phyloP scores from a whole-genome alignment of 2,329 filamentous ascomycete genomes.

The Didymella keratinophila region DNA sequence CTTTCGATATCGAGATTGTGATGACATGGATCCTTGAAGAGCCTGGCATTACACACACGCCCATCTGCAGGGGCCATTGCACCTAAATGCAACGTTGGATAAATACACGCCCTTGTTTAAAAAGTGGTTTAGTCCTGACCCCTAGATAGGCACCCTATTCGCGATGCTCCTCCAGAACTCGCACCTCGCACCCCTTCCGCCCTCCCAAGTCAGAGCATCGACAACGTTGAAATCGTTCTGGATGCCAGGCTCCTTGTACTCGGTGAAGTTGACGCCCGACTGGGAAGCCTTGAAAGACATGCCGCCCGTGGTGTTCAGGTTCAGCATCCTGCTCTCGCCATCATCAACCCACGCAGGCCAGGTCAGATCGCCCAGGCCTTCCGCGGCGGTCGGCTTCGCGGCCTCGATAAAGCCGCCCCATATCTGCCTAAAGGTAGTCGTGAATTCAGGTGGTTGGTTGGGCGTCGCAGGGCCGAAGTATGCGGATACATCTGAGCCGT shows the following conservation, averaged over 20 bases:
- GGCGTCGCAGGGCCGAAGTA: conserved; percentile 31
- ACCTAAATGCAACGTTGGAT: too few species aligned
- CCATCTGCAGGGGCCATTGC: too few species aligned
- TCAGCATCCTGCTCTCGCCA: conserved; percentile 6
- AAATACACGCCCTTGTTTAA: too few species aligned
- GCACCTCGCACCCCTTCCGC: conserved; percentile 22
- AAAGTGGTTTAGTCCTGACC: too few species aligned
- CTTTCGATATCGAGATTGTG: too few species aligned
- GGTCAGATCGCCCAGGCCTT: background rate
- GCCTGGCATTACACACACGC: too few species aligned
- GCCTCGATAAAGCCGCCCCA: conserved; percentile 5
- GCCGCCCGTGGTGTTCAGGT: conserved; percentile 8
- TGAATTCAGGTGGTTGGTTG: conserved; percentile 9
- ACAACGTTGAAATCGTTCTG: conserved; percentile 17
- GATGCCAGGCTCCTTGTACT: conserved; percentile 23
- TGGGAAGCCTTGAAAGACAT: background rate
- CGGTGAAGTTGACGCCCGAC: conserved; percentile 3
- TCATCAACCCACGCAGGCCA: conserved; percentile 13
- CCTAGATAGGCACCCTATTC: conserved; percentile 1
- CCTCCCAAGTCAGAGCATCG: conserved; percentile 26
- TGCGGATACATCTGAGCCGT: conserved; percentile 26
- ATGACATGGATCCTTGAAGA: too few species aligned
- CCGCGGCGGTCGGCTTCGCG: background rate
- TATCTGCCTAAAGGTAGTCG: background rate
- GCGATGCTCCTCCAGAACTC: conserved; percentile 16